Conservation (phyloP, 2,329 filamentous ascomycete genomes). For the Calonectria montana region DNA sequence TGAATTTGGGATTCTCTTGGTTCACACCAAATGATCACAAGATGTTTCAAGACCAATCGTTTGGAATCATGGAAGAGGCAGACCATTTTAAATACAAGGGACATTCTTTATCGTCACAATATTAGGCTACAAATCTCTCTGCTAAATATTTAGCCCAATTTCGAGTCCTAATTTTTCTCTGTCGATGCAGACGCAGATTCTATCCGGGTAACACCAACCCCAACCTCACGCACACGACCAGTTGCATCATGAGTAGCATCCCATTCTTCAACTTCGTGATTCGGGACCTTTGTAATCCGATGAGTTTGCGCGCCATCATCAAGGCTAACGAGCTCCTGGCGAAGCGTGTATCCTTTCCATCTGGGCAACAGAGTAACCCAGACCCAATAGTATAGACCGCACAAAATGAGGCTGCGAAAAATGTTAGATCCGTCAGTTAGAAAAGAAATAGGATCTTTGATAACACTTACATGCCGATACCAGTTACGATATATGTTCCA, state of each 20-base stretch:
- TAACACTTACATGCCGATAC: conserved; percentile 11
- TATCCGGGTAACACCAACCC: background rate
- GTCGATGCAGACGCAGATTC: background rate
- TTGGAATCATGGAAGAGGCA: too few relatives aligned
- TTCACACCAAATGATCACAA: too few relatives aligned
- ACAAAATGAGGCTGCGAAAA: conserved; percentile 3
- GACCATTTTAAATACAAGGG: background rate
- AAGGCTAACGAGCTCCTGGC: conserved; percentile 10
- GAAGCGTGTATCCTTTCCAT: conserved; percentile 11
- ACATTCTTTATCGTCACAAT: background rate
- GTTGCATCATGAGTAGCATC: conserved; percentile 15
- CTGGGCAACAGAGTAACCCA: conserved; percentile 14
- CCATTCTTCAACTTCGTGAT: background rate
- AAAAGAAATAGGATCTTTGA: background rate
- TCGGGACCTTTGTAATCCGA: conserved; percentile 7
- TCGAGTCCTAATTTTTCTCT: background rate
- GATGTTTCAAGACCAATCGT: too few relatives aligned
- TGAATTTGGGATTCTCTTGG: background rate
- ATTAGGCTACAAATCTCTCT: background rate
- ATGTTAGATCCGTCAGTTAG: background rate
- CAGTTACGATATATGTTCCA: conserved; percentile 41
- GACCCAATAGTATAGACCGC: conserved; percentile 15
- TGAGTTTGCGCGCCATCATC: conserved; percentile 11
- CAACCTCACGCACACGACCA: background rate
- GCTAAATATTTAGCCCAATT: background rate